Evolutionary conservation across 176 grass and related monocot genomes (phyloP), one percentile per base, ranked within the genome.

Genomic region (Oryza glumipatula): DNA sequence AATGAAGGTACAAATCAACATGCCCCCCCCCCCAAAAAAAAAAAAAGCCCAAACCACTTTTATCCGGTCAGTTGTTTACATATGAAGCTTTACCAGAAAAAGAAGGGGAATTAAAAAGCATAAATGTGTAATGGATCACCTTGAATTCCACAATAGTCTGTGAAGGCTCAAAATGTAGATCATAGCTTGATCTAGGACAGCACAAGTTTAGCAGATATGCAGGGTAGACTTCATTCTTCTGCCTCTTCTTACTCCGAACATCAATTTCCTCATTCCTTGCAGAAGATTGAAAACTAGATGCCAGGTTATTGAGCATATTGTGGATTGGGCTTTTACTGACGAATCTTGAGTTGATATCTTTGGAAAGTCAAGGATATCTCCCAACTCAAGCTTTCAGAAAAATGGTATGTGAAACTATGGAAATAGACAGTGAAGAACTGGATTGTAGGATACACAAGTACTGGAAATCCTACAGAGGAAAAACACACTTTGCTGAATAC

Each of bases 331-430:
- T 87, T 80, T 86, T 94, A 86, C 83, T 89, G 68, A 98, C 83
- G 44, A 94, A 94, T 88, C 96, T 98, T 67, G 87, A 95, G 89
- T 98, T 98, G 73, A 98, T 93, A 82, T 95, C 96, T 98, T 56
- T 86, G 56, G 63, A 36, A 81, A 77, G 84, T 92, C 81, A 92
- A 94, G 88, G 74, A 80, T 67, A n/a, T 73, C 74, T 32, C 83
- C 33, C 87, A 86, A 61, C 33, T 75, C 35, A 87, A 86, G 2
- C 61, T 79, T 38, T n/a, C 54, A 58, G 67, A 85, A 73, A 82
- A 32, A 72, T 79, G 38, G 26, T 74, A 68, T 76, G 81, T 12
- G 76, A 17, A 81, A 78, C 39, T 73, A 88, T 12, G 79, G 17
- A 81, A 78, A 32, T 73, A 90, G 68, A 36, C 22, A 76, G 74